Conservation (phyloP, 345 rosid genomes). For the Rhizophora apiculata region DNA sequence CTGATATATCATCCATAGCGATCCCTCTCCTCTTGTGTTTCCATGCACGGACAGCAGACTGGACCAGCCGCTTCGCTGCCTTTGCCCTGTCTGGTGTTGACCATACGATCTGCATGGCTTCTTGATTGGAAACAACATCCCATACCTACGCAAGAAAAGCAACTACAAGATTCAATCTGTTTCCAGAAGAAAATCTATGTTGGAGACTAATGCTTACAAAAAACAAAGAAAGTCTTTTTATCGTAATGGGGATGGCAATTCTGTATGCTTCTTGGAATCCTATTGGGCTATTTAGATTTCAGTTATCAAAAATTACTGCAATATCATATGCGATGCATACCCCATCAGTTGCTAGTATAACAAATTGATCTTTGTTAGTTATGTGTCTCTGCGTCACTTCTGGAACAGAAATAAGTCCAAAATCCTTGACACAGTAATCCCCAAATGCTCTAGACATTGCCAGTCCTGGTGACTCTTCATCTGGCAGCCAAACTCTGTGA, state of each 20-base stretch:
- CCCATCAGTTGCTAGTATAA: conserved; percentile 88
- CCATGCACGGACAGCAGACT: conserved; percentile 66
- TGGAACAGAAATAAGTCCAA: conserved; percentile 80
- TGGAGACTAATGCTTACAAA: no score
- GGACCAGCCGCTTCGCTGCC: conserved; percentile 68
- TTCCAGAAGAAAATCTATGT: background rate
- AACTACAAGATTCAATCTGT: background rate
- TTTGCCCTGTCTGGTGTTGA: conserved; percentile 50
- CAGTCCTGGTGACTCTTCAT: conserved; percentile 71
- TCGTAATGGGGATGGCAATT: background rate
- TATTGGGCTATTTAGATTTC: background rate
- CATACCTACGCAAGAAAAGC: conserved; percentile 49
- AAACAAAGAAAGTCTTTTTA: no score
- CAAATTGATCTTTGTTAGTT: conserved; percentile 64
- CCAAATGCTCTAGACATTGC: conserved; percentile 99
- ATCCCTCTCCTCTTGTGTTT: conserved; percentile 67
- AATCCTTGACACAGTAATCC: conserved; percentile 79
- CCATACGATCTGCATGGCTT: conserved; percentile 70
- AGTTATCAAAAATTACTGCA: background rate
- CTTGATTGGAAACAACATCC: conserved; percentile 90
- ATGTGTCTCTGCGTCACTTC: conserved; percentile 81
- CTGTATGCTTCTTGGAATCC: background rate
- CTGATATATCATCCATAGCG: conserved; percentile 92
- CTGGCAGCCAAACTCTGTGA: conserved; percentile 88
- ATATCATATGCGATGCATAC: conserved; percentile 30